Evolutionary conservation across 306 rosid genomes (phyloP).

Genomic region (Cicer cuneatum): DNA sequence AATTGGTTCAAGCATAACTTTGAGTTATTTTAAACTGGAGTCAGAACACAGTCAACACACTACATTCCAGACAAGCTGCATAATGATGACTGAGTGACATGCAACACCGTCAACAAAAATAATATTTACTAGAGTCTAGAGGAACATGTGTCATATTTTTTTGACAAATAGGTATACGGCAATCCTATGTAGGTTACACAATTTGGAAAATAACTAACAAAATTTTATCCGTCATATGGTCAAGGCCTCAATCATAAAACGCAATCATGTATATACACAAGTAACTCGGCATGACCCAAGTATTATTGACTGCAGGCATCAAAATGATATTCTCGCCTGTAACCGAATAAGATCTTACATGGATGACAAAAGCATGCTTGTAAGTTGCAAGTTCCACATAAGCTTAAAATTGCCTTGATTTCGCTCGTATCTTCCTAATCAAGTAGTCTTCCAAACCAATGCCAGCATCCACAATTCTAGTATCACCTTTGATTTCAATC

Average conservation of each 20-base stretch:
- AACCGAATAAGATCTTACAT: conserved; percentile 9
- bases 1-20: background rate
- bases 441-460: conserved; percentile 70
- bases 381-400: background rate
- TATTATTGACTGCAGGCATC: background rate
- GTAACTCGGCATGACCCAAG: background rate
- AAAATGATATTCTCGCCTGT: background rate
- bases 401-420: conserved; percentile 42
- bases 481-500: conserved; percentile 58
- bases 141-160: background rate
- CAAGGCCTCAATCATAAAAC: background rate
- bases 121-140: background rate
- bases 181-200: background rate
- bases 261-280: background rate
- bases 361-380: conserved; percentile 5
- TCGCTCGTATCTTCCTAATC: conserved; percentile 56
- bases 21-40: background rate
- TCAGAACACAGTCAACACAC: background rate
- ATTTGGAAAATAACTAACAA: conserved; percentile 6
- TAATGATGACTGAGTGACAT: background rate
- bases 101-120: background rate
- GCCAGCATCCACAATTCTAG: conserved; percentile 71
- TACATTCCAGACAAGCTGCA: background rate
- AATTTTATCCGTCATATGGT: background rate
- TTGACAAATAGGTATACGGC: background rate